Evolutionary conservation across 2,329 filamentous ascomycete species (phyloP).

Genomic region (Trichoderma oligosporum): DNA sequence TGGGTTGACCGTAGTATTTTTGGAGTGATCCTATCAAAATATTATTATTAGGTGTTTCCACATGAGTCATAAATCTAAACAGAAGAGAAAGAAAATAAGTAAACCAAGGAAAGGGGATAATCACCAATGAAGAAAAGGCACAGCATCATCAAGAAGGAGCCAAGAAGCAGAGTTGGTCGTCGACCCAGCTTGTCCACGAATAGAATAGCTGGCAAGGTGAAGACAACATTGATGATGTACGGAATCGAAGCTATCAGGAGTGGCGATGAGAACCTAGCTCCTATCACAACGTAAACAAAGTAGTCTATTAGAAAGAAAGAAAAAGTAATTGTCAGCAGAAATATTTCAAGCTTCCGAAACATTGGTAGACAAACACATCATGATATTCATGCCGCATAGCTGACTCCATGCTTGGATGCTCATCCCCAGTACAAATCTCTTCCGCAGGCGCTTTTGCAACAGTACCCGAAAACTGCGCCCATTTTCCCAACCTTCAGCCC

Average conservation of each 20-base stretch:
- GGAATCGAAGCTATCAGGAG: constrained; percentile 59
- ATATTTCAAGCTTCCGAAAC: constrained; percentile 4
- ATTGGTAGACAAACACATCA: constrained; percentile 41
- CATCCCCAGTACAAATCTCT: constrained; percentile 56
- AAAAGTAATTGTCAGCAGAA: background rate
- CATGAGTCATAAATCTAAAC: background rate
- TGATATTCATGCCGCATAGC: constrained; percentile 57
- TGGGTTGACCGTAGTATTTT: constrained; percentile 54
- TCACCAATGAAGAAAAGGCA: constrained; percentile 59
- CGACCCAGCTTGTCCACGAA: constrained; percentile 59
- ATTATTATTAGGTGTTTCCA: background rate
- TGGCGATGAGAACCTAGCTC: constrained; percentile 52
- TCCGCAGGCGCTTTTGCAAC: constrained; percentile 48
- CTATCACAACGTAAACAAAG: constrained; percentile 58
- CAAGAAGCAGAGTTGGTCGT: constrained; percentile 52
- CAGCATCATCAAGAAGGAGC: constrained; percentile 55
- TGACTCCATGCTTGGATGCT: constrained; percentile 59
- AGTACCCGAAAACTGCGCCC: constrained; percentile 48
- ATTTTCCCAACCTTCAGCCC: constrained; percentile 49
- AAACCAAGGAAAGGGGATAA: background rate
- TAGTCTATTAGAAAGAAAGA: constrained; percentile 38
- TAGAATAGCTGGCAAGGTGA: constrained; percentile 58
- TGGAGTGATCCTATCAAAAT: constrained; percentile 48
- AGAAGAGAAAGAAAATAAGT: background rate
- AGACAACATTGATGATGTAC: constrained; percentile 59